phyloP scores from a whole-genome alignment of 192 early-diverging fungal species.

The Geosiphon pyriformis region DNA sequence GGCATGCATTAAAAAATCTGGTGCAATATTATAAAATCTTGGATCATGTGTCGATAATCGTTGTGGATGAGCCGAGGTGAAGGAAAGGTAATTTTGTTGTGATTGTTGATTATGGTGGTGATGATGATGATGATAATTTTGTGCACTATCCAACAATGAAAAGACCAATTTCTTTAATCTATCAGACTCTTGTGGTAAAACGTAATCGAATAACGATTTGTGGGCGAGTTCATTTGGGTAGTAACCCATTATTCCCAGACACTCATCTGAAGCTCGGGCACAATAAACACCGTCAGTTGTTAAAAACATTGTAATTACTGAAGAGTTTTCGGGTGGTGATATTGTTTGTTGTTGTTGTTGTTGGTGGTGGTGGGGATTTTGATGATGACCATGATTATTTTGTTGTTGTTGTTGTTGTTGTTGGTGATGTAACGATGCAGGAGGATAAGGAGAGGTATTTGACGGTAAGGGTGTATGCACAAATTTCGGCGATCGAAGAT shows the following conservation, averaged over 20 bases:
- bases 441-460: conserved; percentile 1
- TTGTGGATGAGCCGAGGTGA: conserved; percentile 28
- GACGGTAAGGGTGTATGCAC: neutral
- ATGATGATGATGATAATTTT: conserved; percentile 1
- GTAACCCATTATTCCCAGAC: conserved; percentile 44
- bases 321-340: conserved; percentile 25
- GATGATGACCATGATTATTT: neutral
- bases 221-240: conserved; percentile 52
- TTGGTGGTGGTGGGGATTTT: neutral
- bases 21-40: conserved; percentile 34
- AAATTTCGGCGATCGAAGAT: neutral
- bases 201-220: conserved; percentile 32
- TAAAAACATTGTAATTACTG: conserved; percentile 40
- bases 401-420: neutral
- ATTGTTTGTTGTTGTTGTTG: neutral
- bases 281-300: conserved; percentile 44
- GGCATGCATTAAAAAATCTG: conserved; percentile 24
- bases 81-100: conserved; percentile 3
- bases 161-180: conserved; percentile 7
- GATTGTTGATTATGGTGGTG: neutral
- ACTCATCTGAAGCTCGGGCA: conserved; percentile 49
- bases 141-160: conserved; percentile 2
- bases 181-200: neutral
- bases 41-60: conserved; percentile 35
- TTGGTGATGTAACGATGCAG: neutral